Evolutionary conservation across 805 yeast species (phyloP), one percentile per base, ranked within the genome.

Genomic region (Jamesozyma gamospora): DNA sequence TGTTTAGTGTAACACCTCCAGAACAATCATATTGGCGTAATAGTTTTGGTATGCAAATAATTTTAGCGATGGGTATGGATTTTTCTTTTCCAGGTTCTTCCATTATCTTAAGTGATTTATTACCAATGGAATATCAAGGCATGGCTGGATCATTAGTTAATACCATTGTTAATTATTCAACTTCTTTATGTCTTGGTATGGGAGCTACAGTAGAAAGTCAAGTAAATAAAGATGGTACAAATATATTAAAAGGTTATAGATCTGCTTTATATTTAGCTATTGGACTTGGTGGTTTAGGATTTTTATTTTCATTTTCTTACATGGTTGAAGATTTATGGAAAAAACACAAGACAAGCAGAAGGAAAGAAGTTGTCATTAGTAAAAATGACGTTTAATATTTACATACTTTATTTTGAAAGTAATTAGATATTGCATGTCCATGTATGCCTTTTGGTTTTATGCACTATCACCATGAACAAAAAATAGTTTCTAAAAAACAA

Each of bases 51-150:
- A 70, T 72, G 33, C 65, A 72, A 65, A 49, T 77, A n/a, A 58
- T 82, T 7, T 61, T 75, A 4, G 70, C 77, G 6, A 78, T 77
- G 67, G 94, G 86, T 3, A 81, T 82, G 88, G 90, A 82, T 55
- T 63, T 78, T 53, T 75, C 83, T 25, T 82, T 81, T 56, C 90
- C 92, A 0, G 79, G 88, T 1, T 77, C 83, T 0, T 74, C 86
- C 0, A 66, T 82, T 34, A 69, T 79, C 11, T 56, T 82, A 34
- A 71, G 80, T 8, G 77, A 76, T 43, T 62, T 62, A 37, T 62
- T 82, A 27, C 87, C 90, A 0, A 56, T 66, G 36, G 65, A 71
- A 41, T 75, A 77, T 48, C 90, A 82, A 59, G 92, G 90, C 6
- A 74, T 79, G 70, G 87, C 87, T 0, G 87, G 85, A 0, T 78